phyloP scores from a whole-genome alignment of 768 basidiomycete genomes.

The Tricholoma bakamatsutake region DNA sequence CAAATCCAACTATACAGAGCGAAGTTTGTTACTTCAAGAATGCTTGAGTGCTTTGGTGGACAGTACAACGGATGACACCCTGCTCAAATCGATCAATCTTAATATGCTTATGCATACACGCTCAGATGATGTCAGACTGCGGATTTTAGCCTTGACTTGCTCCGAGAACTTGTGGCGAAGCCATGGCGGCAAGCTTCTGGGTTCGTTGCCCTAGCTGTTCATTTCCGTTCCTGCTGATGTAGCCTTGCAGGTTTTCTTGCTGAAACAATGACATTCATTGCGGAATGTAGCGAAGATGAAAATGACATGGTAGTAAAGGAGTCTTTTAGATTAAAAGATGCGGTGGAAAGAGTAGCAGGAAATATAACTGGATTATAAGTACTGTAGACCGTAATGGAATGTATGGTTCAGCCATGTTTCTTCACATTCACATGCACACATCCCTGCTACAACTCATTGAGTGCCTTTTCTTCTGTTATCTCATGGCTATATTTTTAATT shows the following conservation, averaged over 20 bases:
- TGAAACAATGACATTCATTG: constrained; percentile 83
- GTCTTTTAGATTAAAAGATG: constrained; percentile 60
- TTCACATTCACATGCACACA: too few species aligned
- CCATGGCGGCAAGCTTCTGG: constrained; percentile 69
- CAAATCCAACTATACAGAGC: constrained; percentile 29
- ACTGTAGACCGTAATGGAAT: too few species aligned
- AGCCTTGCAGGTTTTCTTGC: constrained; percentile 55
- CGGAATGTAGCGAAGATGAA: constrained; percentile 85
- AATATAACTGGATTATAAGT: constrained; percentile 44
- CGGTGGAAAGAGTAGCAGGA: constrained; percentile 68
- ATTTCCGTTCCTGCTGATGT: constrained; percentile 1
- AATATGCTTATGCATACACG: constrained; percentile 85
- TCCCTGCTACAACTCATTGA: too few species aligned
- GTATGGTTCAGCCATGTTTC: too few species aligned
- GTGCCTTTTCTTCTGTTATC: too few species aligned
- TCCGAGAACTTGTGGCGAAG: constrained; percentile 70
- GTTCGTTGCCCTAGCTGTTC: constrained; percentile 32
- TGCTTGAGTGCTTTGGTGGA: constrained; percentile 54
- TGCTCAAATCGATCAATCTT: constrained; percentile 80
- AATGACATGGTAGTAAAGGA: constrained; percentile 75
- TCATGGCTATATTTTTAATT: too few species aligned
- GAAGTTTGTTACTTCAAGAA: constrained; percentile 37
- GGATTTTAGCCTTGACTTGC: constrained; percentile 65
- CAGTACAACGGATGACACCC: constrained; percentile 44
- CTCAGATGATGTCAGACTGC: constrained; percentile 66